Conservation (phyloP, 768 basidiomycete genomes). For the Strobilomyces confusus region DNA sequence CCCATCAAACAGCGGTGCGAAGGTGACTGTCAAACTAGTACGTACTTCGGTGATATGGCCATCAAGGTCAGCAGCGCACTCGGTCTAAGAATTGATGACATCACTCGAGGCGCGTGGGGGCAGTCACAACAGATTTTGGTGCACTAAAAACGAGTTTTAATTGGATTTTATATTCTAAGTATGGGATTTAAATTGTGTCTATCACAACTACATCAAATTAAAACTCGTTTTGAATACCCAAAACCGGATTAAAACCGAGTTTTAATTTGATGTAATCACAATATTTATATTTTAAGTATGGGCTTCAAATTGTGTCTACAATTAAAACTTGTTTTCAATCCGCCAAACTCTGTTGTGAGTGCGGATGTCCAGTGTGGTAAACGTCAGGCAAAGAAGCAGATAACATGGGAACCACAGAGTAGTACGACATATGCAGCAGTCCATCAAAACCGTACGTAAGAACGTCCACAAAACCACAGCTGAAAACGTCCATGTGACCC, state of each 20-base stretch:
- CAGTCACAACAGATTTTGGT: too few species aligned
- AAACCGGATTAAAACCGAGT: too few species aligned
- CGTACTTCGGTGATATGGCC: not conserved
- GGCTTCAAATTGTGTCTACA: too few species aligned
- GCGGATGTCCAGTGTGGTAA: not conserved
- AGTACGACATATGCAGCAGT: not conserved
- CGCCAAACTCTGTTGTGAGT: too few species aligned
- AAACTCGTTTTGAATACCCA: too few species aligned
- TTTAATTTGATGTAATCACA: too few species aligned
- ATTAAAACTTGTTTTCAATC: too few species aligned
- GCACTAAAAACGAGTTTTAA: too few species aligned
- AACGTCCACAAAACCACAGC: not conserved
- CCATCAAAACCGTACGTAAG: conserved; percentile 17
- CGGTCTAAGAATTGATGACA: not conserved
- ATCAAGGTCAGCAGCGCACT: not conserved
- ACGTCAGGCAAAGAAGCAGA: not conserved
- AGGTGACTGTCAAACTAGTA: not conserved
- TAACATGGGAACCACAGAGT: not conserved
- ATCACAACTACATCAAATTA: too few species aligned
- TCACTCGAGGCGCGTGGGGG: not conserved
- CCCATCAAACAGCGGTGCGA: not conserved
- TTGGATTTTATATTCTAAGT: too few species aligned
- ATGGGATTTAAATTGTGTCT: too few species aligned
- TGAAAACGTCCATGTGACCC: not conserved
- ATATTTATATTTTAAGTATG: too few species aligned